Conservation (phyloP, 2,329 filamentous ascomycete genomes). For the Trichoderma breve region DNA sequence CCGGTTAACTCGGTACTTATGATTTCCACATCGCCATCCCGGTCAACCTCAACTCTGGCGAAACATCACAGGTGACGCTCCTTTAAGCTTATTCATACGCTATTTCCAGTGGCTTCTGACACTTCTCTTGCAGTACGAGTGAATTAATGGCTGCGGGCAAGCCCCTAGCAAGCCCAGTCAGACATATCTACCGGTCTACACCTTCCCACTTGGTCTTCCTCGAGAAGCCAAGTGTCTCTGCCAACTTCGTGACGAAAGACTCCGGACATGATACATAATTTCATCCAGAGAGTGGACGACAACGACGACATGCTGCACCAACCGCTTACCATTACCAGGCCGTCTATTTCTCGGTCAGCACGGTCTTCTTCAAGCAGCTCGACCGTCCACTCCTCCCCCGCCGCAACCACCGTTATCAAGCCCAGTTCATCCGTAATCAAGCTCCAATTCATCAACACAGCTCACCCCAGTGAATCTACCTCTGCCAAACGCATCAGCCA, state of each 20-base stretch:
- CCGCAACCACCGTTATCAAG: not conserved
- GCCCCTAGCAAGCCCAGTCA: not conserved
- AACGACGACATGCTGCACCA: not conserved
- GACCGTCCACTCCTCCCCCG: not conserved
- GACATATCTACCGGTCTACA: not conserved
- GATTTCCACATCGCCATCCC: not conserved
- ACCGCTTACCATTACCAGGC: not conserved
- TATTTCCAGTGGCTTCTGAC: not conserved
- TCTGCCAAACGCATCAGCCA: constrained; percentile 16
- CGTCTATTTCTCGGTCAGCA: not conserved
- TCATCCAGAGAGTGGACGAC: not conserved
- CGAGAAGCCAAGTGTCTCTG: not conserved
- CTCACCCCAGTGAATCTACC: constrained; percentile 1
- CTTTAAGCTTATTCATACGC: not conserved
- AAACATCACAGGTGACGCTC: not conserved
- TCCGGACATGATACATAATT: not conserved
- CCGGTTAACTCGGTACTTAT: not conserved
- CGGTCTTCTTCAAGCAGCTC: not conserved
- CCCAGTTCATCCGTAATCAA: not conserved
- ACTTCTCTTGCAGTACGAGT: not conserved
- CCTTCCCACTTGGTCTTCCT: not conserved
- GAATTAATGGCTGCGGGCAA: not conserved
- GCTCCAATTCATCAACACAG: constrained; percentile 17
- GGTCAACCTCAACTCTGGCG: not conserved
- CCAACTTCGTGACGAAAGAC: not conserved